A percentile compares a stretch with the other conserved stretches of the same genome.
Evolutionary conservation across 768 basidiomycete species (phyloP).

Genomic region (Lactarius vividus): DNA sequence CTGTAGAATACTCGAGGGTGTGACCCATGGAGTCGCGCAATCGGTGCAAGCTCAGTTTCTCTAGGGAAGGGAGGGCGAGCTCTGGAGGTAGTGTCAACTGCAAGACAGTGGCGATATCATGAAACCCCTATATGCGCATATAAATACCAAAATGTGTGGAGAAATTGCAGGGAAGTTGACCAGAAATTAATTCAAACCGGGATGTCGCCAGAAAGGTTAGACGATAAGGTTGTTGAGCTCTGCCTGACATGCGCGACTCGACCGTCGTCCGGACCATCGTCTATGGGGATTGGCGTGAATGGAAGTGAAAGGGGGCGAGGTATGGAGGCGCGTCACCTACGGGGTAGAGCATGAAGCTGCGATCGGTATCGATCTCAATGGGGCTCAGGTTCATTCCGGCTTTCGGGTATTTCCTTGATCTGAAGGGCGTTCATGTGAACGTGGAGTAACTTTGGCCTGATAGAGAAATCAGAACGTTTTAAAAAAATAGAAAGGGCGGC

Average conservation of each 20-base stretch:
- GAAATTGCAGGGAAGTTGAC: constrained; percentile 35
- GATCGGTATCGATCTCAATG: constrained; percentile 89
- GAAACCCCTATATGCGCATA: constrained; percentile 68
- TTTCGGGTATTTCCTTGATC: neutral
- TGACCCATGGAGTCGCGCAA: constrained; percentile 87
- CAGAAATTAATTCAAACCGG: constrained; percentile 81
- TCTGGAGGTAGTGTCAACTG: constrained; percentile 68
- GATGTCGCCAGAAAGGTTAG: constrained; percentile 67
- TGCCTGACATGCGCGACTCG: constrained; percentile 58
- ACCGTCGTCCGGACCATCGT: constrained; percentile 32
- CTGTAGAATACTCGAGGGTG: constrained; percentile 76
- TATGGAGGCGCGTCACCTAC: constrained; percentile 46
- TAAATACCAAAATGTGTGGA: neutral
- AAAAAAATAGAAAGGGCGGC: constrained; percentile 20
- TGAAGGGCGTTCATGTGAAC: constrained; percentile 27
- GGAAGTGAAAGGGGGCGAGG: constrained; percentile 9
- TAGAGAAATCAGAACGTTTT: constrained; percentile 30
- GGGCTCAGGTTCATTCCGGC: constrained; percentile 22
- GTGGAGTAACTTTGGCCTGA: constrained; percentile 42
- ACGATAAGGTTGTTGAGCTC: constrained; percentile 73
- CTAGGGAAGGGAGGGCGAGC: constrained; percentile 54
- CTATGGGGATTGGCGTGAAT: constrained; percentile 6
- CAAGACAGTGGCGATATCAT: constrained; percentile 86
- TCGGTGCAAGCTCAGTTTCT: constrained; percentile 74
- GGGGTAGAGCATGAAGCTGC: constrained; percentile 92